Evolutionary conservation across 108 stramenopile genomes (phyloP).

Genomic region (Poteriospumella lacustris): DNA sequence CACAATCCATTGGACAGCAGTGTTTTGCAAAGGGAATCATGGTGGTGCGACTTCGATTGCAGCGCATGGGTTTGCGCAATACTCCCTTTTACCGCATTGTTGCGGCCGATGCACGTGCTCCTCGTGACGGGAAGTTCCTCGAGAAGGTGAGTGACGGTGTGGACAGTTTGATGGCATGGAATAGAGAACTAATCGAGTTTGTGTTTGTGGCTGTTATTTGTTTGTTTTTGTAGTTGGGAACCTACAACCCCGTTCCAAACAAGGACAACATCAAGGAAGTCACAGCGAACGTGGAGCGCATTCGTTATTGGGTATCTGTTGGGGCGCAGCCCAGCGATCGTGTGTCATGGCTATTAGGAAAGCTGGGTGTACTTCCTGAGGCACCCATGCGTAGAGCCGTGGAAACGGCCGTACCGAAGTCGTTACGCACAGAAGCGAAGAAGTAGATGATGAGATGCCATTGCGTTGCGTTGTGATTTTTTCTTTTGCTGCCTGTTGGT

Average conservation of each 20-base stretch:
- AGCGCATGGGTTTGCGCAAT: conserved; percentile 85
- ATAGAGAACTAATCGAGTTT: no score
- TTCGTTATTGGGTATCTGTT: conserved; percentile 86
- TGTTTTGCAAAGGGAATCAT: conserved; percentile 51
- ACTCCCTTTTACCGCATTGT: conserved; percentile 95
- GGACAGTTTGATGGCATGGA: background rate
- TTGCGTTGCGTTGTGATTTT: no score
- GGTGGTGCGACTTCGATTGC: conserved; percentile 86
- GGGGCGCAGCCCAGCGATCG: conserved; percentile 91
- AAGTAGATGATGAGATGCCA: no score
- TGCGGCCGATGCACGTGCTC: conserved; percentile 79
- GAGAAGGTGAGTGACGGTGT: conserved; percentile 47
- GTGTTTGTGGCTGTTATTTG: no score
- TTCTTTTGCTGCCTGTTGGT: no score
- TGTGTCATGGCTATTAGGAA: conserved; percentile 89
- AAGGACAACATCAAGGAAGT: conserved; percentile 88
- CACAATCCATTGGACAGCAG: no score
- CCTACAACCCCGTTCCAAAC: conserved; percentile 92
- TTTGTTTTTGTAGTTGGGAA: conserved; percentile 69
- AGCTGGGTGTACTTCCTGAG: conserved; percentile 41
- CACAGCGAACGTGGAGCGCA: conserved; percentile 79
- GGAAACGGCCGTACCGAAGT: background rate
- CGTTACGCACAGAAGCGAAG: background rate
- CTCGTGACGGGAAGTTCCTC: conserved; percentile 76
- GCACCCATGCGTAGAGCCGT: background rate